These are phyloP conservation scores for Fusarium robinianum DNA, from an alignment of 2,329 filamentous ascomycete genomes.

Conservation along the genomic window DNA sequence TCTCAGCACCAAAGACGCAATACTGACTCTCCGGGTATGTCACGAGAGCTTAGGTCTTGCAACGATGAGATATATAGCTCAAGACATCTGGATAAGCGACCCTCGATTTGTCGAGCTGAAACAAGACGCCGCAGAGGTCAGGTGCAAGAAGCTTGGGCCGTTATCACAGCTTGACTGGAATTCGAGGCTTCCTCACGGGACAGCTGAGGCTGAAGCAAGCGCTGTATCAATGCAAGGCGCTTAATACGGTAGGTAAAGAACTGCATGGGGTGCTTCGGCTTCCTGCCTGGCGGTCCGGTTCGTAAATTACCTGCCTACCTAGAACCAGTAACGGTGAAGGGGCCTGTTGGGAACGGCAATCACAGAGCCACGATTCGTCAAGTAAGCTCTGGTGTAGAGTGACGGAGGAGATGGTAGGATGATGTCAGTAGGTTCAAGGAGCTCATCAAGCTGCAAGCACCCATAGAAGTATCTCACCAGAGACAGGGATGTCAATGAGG, in stretches of 20 bases:
- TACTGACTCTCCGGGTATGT: constrained; percentile 16
- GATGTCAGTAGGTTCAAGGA: no score
- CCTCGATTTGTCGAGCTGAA: constrained; percentile 26
- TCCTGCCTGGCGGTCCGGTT: not conserved
- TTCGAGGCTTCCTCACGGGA: constrained; percentile 17
- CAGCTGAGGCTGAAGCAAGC: constrained; percentile 4
- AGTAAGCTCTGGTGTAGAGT: no score
- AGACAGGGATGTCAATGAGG: no score
- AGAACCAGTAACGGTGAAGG: no score
- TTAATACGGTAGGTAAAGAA: constrained; percentile 2
- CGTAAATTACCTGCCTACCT: not conserved
- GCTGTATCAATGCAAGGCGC: constrained; percentile 5
- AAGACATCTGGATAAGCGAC: constrained; percentile 18
- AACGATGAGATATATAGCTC: constrained; percentile 12
- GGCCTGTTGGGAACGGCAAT: no score
- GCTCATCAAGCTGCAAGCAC: no score
- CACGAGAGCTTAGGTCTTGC: constrained; percentile 1
- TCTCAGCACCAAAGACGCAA: constrained; percentile 12
- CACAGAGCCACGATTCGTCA: no score
- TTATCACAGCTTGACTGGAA: constrained; percentile 22
- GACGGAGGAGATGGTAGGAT: no score
- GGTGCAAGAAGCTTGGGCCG: constrained; percentile 10
- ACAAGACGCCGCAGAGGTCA: constrained; percentile 28
- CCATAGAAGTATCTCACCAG: no score
- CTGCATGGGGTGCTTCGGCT: no score